Evolutionary conservation across 2,329 filamentous ascomycete species (phyloP), one percentile per base, ranked within the genome.

Genomic region (Cryphonectria nitschkei): DNA sequence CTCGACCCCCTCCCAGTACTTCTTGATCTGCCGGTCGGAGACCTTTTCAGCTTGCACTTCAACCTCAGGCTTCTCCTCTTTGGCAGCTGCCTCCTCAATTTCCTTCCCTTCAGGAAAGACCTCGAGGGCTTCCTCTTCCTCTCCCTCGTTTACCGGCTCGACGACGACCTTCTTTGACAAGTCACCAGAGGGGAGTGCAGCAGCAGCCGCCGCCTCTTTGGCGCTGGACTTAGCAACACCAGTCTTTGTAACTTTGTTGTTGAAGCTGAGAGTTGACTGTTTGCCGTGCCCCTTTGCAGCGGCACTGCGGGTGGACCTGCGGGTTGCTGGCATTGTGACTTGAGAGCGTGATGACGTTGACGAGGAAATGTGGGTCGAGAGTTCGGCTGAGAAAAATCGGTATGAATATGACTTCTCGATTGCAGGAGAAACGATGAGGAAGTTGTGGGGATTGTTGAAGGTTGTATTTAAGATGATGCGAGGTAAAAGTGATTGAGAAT

Each of bases 1-100:
- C 83, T 97, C 93, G 74, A 95, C 89, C 14, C 80, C 80, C 74
- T 84, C 84, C 94, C 94, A 98, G 79, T 97, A 98, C 77, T 84
- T 85, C 75, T 87, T 87, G 73, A 98, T 90, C 76, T 93, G 89
- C 64, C 86, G 82, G 70, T 92, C 87, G 9, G 87, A 88, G 58
- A 97, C 81, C 74, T 88, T 87, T 73, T 88, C 84, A 0, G 94
- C 94, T 72, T 81, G 82, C 34, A 85, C 75, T 75, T 92, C 86
- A 7, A 80, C 82, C 71, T 84, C 85, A 8, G 83, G 84, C 77
- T 86, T 88, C 75, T 84, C 77, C 2, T 76, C 76, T 32, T 75
- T 75, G 4, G 75, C 75, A 52, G 78, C 77, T 13, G 80, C 66
- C 41, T 68, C 26, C 19, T 68, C 60, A n/a, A 60, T 11, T 34